phyloP scores from a whole-genome alignment of 2,329 filamentous ascomycete species.

The Beauveria sp. region DNA sequence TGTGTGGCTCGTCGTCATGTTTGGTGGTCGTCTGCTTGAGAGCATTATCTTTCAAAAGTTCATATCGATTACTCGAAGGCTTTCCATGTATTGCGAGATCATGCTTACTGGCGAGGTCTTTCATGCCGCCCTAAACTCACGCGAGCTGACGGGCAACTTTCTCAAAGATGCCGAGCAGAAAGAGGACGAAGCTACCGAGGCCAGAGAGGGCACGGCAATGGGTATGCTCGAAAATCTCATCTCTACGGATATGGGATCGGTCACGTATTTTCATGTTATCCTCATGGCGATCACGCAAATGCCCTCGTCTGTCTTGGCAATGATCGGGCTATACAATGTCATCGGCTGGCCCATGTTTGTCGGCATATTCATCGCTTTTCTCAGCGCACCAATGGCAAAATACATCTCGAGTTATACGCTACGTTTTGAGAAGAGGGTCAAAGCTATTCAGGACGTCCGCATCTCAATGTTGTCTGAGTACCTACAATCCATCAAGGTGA shows the following conservation, averaged over 20 bases:
- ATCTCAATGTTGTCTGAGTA: constrained; percentile 54
- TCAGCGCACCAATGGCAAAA: constrained; percentile 42
- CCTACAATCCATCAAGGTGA: constrained; percentile 46
- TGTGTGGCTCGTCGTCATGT: constrained; percentile 47
- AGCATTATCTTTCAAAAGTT: constrained; percentile 48
- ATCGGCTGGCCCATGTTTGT: constrained; percentile 49
- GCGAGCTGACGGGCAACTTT: constrained; percentile 48
- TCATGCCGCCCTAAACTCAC: constrained; percentile 44
- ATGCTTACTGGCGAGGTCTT: constrained; percentile 52
- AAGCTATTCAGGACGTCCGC: constrained; percentile 47
- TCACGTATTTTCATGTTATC: constrained; percentile 44
- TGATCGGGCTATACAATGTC: constrained; percentile 46
- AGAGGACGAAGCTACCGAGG: constrained; percentile 20
- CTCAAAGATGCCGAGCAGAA: constrained; percentile 28
- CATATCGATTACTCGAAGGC: constrained; percentile 46
- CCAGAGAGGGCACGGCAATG: constrained; percentile 34
- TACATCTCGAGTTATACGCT: constrained; percentile 39
- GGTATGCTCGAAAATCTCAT: constrained; percentile 49
- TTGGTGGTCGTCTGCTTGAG: constrained; percentile 39
- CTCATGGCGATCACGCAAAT: constrained; percentile 32
- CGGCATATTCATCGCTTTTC: constrained; percentile 38
- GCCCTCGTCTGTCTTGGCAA: constrained; percentile 37
- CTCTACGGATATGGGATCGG: constrained; percentile 50
- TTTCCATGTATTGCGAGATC: constrained; percentile 47
- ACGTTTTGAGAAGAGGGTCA: constrained; percentile 40